phyloP scores from a whole-genome alignment of 441 rosid genomes.

The Pelargonium myrrhifolium region DNA sequence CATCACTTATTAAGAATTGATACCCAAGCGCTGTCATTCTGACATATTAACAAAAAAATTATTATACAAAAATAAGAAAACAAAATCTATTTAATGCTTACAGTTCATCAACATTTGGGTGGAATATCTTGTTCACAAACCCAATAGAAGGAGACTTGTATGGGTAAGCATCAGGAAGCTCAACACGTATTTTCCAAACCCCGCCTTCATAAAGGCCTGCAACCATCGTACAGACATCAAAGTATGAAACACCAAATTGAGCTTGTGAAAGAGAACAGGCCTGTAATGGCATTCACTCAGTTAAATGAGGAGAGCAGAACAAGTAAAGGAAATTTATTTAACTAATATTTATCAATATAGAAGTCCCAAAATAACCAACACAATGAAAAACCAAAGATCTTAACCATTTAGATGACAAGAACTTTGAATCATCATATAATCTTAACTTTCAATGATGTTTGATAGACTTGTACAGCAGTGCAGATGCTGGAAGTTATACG shows the following conservation, averaged over 20 bases:
- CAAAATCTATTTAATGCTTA: slow-evolving; percentile 26
- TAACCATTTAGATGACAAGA: background rate
- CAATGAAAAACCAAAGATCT: background rate
- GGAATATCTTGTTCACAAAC: slow-evolving; percentile 66
- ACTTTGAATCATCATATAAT: too few relatives aligned
- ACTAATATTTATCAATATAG: background rate
- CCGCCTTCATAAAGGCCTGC: slow-evolving; percentile 69
- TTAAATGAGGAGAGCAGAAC: slow-evolving; percentile 1
- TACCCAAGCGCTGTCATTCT: background rate
- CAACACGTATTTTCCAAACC: slow-evolving; percentile 64
- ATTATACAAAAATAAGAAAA: background rate
- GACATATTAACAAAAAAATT: background rate
- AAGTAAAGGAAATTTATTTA: background rate
- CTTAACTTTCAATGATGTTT: background rate
- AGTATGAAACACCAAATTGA: slow-evolving; percentile 3
- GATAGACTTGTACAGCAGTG: background rate
- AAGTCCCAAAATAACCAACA: background rate
- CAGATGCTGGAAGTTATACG: too few relatives aligned
- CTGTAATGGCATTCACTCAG: background rate
- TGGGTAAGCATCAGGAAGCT: slow-evolving; percentile 77
- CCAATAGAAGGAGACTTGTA: slow-evolving; percentile 72
- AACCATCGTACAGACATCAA: slow-evolving; percentile 19
- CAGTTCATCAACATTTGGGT: slow-evolving; percentile 82
- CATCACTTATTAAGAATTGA: background rate
- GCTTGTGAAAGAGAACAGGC: slow-evolving; percentile 9